Evolutionary conservation across 371 early-diverging fungal genomes (phyloP).

Genomic region (Dichotomocladium elegans): DNA sequence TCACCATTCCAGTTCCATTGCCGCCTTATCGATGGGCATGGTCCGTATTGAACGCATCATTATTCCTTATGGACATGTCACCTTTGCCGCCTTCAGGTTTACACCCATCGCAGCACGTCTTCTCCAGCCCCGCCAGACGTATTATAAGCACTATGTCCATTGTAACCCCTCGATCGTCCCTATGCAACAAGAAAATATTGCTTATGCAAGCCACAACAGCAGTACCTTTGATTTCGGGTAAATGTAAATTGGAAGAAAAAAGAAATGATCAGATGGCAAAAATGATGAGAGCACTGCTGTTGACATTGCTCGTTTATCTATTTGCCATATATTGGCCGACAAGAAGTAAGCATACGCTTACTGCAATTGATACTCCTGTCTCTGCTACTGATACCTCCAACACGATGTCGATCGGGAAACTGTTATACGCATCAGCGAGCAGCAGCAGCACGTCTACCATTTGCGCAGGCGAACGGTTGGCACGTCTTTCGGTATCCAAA

Average conservation of each 20-base stretch:
- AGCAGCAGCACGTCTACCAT: too few relatives aligned
- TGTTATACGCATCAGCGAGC: too few relatives aligned
- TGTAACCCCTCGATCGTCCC: neutral
- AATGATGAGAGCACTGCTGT: too few relatives aligned
- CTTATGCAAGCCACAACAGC: neutral
- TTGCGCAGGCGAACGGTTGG: too few relatives aligned
- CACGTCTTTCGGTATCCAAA: neutral
- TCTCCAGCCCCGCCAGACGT: neutral
- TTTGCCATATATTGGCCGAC: neutral
- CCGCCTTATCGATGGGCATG: conserved; percentile 11
- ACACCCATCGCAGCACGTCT: conserved; percentile 1
- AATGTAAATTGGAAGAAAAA: too few relatives aligned
- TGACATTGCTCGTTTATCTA: neutral
- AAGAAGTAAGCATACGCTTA: too few relatives aligned
- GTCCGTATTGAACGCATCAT: conserved; percentile 24
- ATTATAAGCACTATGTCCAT: conserved; percentile 11
- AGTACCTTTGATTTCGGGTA: neutral
- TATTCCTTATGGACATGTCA: conserved; percentile 28
- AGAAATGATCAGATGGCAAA: too few relatives aligned
- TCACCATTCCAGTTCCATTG: conserved; percentile 18
- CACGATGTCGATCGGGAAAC: too few relatives aligned
- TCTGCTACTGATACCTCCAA: too few relatives aligned
- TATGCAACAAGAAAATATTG: too few relatives aligned
- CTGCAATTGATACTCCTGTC: too few relatives aligned
- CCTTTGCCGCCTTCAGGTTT: conserved; percentile 27